A percentile compares a stretch with the other conserved stretches of the same genome.
These are phyloP conservation scores for Ascochyta rabiei DNA, from an alignment of 2,329 filamentous ascomycete species.

Conservation along the genomic window DNA sequence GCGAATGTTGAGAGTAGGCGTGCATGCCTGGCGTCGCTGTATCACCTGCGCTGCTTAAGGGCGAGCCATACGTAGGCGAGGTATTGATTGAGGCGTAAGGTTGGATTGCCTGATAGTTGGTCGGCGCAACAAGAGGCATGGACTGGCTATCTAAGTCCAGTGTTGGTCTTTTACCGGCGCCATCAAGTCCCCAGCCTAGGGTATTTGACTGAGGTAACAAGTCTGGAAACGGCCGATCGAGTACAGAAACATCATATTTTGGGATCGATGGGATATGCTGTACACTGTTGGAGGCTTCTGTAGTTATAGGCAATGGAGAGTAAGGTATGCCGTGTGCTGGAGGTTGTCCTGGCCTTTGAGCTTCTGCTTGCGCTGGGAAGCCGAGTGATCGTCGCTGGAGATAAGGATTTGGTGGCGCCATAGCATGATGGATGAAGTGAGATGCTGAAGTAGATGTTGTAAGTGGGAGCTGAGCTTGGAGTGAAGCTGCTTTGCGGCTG, in stretches of 20 bases:
- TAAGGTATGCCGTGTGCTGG: not conserved
- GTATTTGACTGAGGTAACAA: not conserved
- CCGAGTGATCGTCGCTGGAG: not conserved
- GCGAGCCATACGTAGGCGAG: not conserved
- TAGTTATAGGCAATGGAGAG: not conserved
- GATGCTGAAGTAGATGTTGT: not conserved
- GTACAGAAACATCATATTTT: not conserved
- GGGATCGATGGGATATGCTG: not conserved
- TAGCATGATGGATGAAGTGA: not conserved
- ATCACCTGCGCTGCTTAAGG: too few species aligned
- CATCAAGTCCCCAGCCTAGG: not conserved
- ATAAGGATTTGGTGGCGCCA: not conserved
- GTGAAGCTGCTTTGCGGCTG: not conserved
- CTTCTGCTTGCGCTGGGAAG: not conserved
- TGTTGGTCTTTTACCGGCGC: not conserved
- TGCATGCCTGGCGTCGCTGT: not conserved
- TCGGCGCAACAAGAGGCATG: not conserved
- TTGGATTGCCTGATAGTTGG: not conserved
- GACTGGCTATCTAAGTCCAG: not conserved
- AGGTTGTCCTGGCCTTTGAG: not conserved
- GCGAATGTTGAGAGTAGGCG: not conserved
- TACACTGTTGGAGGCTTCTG: not conserved
- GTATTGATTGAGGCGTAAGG: not conserved
- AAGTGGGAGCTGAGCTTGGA: not conserved
- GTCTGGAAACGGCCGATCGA: not conserved